A percentile compares a stretch with the other conserved stretches of the same genome.
Evolutionary conservation across 768 basidiomycete species (phyloP).

Genomic region (Boletus rubescentipes): DNA sequence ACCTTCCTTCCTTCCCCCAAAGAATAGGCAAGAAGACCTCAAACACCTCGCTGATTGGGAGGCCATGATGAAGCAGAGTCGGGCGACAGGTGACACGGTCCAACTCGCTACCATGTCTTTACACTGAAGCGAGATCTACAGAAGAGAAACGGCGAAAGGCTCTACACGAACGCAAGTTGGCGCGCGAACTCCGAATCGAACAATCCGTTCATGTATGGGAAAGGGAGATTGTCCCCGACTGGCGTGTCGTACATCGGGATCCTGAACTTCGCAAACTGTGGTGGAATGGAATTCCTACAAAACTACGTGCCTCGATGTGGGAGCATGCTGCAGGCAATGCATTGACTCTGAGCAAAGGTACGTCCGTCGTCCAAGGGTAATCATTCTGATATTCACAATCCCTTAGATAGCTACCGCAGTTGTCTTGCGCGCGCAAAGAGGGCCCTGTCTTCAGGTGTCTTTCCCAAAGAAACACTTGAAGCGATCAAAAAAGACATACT

Average conservation of each 20-base stretch:
- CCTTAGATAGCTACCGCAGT: conserved; percentile 61
- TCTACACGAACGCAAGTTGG: conserved; percentile 58
- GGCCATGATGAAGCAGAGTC: conserved; percentile 83
- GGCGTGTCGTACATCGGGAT: conserved; percentile 70
- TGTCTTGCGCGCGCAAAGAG: conserved; percentile 75
- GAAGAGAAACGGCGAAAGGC: conserved; percentile 72
- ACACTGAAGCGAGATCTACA: conserved; percentile 25
- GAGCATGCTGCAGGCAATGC: conserved; percentile 82
- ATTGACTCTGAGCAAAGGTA: conserved; percentile 80
- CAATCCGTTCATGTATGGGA: conserved; percentile 76
- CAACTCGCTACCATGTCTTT: background rate
- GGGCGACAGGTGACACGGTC: conserved; percentile 54
- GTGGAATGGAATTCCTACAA: conserved; percentile 88
- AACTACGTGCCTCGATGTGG: conserved; percentile 80
- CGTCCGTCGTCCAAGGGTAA: conserved; percentile 2
- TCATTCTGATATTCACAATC: conserved; percentile 2
- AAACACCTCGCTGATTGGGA: conserved; percentile 88
- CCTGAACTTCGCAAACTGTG: conserved; percentile 67
- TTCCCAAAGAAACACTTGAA: conserved; percentile 60
- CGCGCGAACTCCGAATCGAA: conserved; percentile 67
- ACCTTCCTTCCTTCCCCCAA: conserved; percentile 85
- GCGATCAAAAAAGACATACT: conserved; percentile 74
- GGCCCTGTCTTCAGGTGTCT: conserved; percentile 60
- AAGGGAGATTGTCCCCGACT: conserved; percentile 76
- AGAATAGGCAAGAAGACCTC: conserved; percentile 68